These are phyloP conservation scores for Tilletia setariae DNA, from an alignment of 1,284 basidiomycete genomes.

Conservation along the genomic window DNA sequence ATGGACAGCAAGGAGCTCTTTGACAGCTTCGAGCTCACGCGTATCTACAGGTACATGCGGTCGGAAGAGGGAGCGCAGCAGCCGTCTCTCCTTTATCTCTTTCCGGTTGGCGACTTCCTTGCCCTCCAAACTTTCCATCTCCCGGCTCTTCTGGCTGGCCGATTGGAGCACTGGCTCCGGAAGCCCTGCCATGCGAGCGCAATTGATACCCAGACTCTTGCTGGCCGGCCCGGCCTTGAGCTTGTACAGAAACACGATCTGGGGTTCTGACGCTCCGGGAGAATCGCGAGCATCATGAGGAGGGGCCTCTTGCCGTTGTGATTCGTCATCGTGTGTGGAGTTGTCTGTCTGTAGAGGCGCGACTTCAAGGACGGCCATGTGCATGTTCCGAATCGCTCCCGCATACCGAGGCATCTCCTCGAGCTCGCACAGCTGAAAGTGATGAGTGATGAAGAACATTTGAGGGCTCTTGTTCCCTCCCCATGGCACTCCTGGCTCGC, in stretches of 20 bases:
- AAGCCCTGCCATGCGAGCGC: conserved; percentile 42
- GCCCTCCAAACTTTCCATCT: conserved; percentile 9
- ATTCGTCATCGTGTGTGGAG: background rate
- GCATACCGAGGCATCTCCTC: conserved; percentile 12
- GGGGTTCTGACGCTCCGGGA: background rate
- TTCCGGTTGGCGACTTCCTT: background rate
- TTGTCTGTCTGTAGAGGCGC: background rate
- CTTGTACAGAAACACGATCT: conserved; percentile 49
- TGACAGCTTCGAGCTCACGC: no score
- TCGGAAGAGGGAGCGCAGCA: no score
- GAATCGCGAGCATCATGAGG: background rate
- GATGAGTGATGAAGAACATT: conserved; percentile 48
- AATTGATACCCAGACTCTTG: conserved; percentile 49
- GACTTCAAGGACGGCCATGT: conserved; percentile 41
- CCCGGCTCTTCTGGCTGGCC: background rate
- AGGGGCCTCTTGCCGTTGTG: background rate
- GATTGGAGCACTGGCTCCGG: conserved; percentile 15
- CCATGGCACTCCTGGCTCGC: background rate
- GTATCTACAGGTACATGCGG: no score
- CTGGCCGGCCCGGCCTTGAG: conserved; percentile 34
- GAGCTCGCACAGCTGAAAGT: conserved; percentile 33
- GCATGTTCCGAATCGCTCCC: conserved; percentile 30
- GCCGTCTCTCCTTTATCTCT: no score
- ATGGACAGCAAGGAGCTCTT: no score
- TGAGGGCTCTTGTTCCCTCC: background rate